phyloP scores from a whole-genome alignment of 2,329 filamentous ascomycete species.

The Colletotrichum destructivum region DNA sequence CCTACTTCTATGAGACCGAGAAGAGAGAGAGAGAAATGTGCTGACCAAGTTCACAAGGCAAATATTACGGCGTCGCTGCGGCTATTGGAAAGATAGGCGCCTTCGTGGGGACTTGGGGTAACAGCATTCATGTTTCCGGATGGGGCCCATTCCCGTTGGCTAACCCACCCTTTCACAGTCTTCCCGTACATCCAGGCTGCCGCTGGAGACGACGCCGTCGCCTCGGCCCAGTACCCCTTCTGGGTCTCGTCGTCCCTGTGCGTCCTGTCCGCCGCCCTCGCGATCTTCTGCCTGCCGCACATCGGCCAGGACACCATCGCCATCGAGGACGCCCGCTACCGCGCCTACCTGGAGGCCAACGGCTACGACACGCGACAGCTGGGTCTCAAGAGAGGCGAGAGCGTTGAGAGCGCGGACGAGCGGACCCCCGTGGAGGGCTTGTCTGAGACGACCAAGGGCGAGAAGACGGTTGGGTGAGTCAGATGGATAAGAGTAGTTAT shows the following conservation, averaged over 20 bases:
- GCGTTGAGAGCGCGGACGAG: not conserved
- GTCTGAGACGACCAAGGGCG: not conserved
- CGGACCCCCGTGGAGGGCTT: not conserved
- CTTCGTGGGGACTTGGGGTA: conserved; percentile 84
- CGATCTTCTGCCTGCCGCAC: conserved; percentile 78
- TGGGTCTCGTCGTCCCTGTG: conserved; percentile 86
- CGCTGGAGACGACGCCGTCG: conserved; percentile 66
- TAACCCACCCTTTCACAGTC: conserved; percentile 55
- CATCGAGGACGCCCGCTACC: conserved; percentile 82
- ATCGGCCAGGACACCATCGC: conserved; percentile 91
- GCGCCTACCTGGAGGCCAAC: conserved; percentile 78
- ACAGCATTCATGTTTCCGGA: not conserved
- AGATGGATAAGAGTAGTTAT: not conserved
- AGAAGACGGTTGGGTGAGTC: conserved; percentile 9
- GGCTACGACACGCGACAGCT: conserved; percentile 81
- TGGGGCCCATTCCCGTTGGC: no score
- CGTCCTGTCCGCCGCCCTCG: conserved; percentile 75
- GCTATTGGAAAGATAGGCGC: conserved; percentile 84
- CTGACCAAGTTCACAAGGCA: conserved; percentile 42
- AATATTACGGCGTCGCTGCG: conserved; percentile 80
- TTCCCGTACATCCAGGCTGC: conserved; percentile 81
- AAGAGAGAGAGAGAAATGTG: no score
- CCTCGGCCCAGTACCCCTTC: conserved; percentile 87
- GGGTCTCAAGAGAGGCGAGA: conserved; percentile 58
- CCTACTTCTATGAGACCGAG: no score